Percentiles rank a stretch among this genome's conserved stretches.
Evolutionary conservation across 352 stramenopile species (phyloP).

Genomic region (Phytophthora fragariae): DNA sequence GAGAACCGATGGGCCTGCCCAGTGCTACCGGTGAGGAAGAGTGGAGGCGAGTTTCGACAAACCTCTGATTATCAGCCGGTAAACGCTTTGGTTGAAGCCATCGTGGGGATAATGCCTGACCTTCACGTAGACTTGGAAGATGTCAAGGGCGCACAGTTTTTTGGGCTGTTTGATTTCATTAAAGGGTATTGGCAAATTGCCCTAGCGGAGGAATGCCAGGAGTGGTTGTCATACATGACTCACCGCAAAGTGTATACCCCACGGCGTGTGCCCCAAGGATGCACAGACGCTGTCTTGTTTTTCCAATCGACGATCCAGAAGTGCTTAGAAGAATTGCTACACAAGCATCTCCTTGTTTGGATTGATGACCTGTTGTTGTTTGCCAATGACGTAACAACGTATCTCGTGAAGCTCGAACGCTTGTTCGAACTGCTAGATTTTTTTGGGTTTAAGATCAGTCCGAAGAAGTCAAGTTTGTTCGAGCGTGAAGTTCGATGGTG

Average conservation of each 20-base stretch:
- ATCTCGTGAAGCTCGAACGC: slow-evolving; percentile 26
- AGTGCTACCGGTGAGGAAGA: slow-evolving; percentile 6
- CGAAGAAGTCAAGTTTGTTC: slow-evolving; percentile 31
- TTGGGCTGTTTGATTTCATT: slow-evolving; percentile 28
- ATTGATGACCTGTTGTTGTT: slow-evolving; percentile 42
- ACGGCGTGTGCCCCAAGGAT: neutral
- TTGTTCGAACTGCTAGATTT: slow-evolving; percentile 30
- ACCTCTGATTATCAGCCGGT: slow-evolving; percentile 32
- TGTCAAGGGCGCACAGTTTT: neutral
- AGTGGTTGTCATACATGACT: slow-evolving; percentile 9
- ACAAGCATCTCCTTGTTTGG: slow-evolving; percentile 17
- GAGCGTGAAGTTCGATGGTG: slow-evolving; percentile 26
- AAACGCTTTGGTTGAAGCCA: slow-evolving; percentile 21
- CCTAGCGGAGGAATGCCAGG: slow-evolving; percentile 2
- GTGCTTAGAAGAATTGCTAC: slow-evolving; percentile 4
- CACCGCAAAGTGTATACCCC: slow-evolving; percentile 19
- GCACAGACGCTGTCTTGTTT: slow-evolving; percentile 3
- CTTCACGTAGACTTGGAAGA: slow-evolving; percentile 10
- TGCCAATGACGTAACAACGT: slow-evolving; percentile 21
- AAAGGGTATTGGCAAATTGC: slow-evolving; percentile 6
- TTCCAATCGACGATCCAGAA: slow-evolving; percentile 9
- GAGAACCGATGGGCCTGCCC: slow-evolving; percentile 27
- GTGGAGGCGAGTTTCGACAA: slow-evolving; percentile 22
- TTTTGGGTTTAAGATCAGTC: slow-evolving; percentile 37
- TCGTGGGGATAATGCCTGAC: slow-evolving; percentile 33